Percentiles rank a stretch among this genome's conserved stretches.
Evolutionary conservation across 2,329 filamentous ascomycete genomes (phyloP).

Genomic region (Claviceps quebecensis): DNA sequence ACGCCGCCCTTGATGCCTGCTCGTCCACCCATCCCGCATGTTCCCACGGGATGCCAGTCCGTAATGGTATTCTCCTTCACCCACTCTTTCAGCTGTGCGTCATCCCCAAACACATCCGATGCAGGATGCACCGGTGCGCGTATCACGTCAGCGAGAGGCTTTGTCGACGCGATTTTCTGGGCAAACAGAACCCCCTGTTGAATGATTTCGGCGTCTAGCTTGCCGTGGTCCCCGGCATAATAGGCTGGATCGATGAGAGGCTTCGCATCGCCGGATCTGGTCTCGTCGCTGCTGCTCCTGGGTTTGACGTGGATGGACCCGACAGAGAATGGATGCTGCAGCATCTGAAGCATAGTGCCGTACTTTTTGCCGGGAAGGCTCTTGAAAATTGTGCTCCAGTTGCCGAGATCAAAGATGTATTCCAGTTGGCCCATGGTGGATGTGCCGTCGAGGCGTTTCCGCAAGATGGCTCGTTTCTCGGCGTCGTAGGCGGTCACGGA

Average conservation of each 20-base stretch:
- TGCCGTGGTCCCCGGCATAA: conserved; percentile 23
- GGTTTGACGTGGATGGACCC: conserved; percentile 32
- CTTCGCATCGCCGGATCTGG: conserved; percentile 10
- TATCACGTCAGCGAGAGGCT: conserved; percentile 25
- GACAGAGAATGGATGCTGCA: conserved; percentile 36
- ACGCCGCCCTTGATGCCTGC: conserved; percentile 17
- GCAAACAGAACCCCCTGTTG: conserved; percentile 25
- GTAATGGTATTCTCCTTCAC: conserved; percentile 17
- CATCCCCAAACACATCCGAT: conserved; percentile 8
- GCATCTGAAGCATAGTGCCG: conserved; percentile 32
- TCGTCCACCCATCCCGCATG: conserved; percentile 19
- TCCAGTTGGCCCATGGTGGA: conserved; percentile 30
- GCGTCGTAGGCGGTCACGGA: conserved; percentile 9
- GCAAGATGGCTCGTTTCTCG: conserved; percentile 16
- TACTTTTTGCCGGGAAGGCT: conserved; percentile 26
- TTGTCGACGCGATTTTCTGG: conserved; percentile 22
- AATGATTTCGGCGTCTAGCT: conserved; percentile 29
- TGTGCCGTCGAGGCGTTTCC: conserved; percentile 18
- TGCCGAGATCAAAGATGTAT: conserved; percentile 34
- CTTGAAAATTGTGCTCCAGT: conserved; percentile 27
- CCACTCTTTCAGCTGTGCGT: conserved; percentile 12
- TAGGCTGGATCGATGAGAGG: conserved; percentile 29
- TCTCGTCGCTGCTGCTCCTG: background rate
- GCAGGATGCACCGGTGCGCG: conserved; percentile 13
- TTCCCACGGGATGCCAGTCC: conserved; percentile 27